phyloP scores from a whole-genome alignment of 2,329 filamentous ascomycete species.

The Sarocladium strictum region DNA sequence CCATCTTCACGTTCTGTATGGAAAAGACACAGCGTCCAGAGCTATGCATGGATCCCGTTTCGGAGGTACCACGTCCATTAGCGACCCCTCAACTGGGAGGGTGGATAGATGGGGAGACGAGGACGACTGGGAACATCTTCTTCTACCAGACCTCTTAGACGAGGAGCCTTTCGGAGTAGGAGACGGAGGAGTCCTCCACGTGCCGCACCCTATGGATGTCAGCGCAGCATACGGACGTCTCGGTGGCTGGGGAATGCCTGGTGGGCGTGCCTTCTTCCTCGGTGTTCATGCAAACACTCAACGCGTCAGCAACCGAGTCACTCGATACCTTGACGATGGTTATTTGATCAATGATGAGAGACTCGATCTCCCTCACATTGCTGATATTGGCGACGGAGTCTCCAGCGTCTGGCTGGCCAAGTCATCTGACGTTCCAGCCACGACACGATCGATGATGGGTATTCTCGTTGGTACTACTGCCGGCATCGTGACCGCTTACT shows the following conservation, averaged over 20 bases:
- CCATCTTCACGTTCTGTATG: conserved; percentile 70
- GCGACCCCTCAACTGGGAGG: conserved; percentile 71
- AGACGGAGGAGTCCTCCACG: neutral
- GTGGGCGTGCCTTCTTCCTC: conserved; percentile 74
- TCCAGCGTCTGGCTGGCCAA: conserved; percentile 89
- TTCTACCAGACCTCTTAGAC: neutral
- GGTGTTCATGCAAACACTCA: conserved; percentile 54
- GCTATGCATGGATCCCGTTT: conserved; percentile 82
- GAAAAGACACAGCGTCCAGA: conserved; percentile 63
- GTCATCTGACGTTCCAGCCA: conserved; percentile 60
- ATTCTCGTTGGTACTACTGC: conserved; percentile 79
- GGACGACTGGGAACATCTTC: neutral
- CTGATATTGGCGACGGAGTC: conserved; percentile 63
- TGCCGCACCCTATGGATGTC: conserved; percentile 85
- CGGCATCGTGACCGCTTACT: conserved; percentile 77
- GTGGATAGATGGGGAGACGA: conserved; percentile 70
- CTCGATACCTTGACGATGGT: conserved; percentile 58
- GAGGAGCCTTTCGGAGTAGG: neutral
- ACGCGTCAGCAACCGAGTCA: conserved; percentile 48
- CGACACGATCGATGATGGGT: conserved; percentile 72
- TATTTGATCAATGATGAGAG: conserved; percentile 55
- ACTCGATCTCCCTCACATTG: conserved; percentile 71
- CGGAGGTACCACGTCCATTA: conserved; percentile 69
- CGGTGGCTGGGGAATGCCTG: conserved; percentile 80
- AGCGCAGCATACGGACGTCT: conserved; percentile 80